A percentile compares a stretch with the other conserved stretches of the same genome.
Conservation (phyloP, 495 filamentous ascomycete species). For the Clohesyomyces aquaticus region DNA sequence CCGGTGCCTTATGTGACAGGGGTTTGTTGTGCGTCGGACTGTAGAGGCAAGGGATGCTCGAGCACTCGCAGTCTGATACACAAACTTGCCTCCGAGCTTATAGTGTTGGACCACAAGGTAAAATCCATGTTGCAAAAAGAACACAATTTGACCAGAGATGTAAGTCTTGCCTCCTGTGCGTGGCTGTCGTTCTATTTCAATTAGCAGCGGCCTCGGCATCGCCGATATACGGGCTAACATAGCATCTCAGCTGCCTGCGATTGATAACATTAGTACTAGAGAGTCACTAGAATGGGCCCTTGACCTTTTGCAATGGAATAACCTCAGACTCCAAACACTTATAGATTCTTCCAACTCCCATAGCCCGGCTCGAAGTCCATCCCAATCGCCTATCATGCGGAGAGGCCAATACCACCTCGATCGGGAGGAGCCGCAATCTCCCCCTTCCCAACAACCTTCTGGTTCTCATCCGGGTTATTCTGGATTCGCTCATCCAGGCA, state of each 20-base stretch:
- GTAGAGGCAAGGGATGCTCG: conserved; percentile 32
- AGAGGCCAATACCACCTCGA: conserved; percentile 28
- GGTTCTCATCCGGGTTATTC: conserved; percentile 21
- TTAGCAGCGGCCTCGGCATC: neutral
- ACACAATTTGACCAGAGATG: conserved; percentile 24
- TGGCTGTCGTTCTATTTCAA: too few species aligned
- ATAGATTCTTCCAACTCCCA: conserved; percentile 6
- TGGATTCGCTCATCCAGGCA: conserved; percentile 13
- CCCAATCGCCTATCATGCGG: conserved; percentile 32
- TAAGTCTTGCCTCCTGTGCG: conserved; percentile 19
- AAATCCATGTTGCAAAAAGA: conserved; percentile 25
- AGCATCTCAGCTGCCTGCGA: conserved; percentile 17
- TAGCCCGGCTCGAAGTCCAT: conserved; percentile 15
- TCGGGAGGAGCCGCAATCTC: conserved; percentile 30
- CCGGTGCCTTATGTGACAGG: conserved; percentile 25
- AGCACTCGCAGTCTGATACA: conserved; percentile 33
- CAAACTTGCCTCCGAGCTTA: conserved; percentile 35
- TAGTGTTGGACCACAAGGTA: conserved; percentile 26
- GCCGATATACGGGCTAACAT: conserved; percentile 13
- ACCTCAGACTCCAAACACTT: conserved; percentile 26
- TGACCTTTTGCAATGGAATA: conserved; percentile 40
- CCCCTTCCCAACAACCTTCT: conserved; percentile 21
- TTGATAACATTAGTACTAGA: conserved; percentile 13
- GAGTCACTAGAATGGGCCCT: conserved; percentile 35
- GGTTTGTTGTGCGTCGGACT: conserved; percentile 33